Base-by-base conservation (phyloP, 139 green algal species). In the Edaphochlamys debaryana region DNA sequence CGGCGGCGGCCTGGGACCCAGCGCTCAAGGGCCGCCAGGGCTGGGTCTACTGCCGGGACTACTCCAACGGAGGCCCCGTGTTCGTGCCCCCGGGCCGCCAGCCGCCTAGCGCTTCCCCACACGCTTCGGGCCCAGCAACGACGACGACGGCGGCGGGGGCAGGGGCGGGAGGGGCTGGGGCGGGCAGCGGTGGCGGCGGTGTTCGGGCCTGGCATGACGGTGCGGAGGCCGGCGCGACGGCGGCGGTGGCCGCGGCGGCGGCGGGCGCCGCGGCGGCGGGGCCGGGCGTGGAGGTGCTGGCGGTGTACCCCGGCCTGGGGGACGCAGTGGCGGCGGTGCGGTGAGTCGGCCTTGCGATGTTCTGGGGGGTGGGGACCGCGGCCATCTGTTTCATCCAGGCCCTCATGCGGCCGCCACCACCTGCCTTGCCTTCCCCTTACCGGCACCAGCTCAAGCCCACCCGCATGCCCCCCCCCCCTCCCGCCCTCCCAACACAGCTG, bases 51-150 rank as follows among this genome's bases (percentile, higher is more conserved):
- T 89, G 71, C 25, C 11, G 40, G 0, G 93, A 96, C 87, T 96
- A 96, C 79, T 86, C 82, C 73, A 96, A 96, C 79, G 93, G 93
- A 20, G 93, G 93, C 1, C 93, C 93, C 0, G 67, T 84, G 3
- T 96, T 95, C 37, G 2, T 4, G 52, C 79, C n/a, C n/a, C n/a
- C n/a, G n/a, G n/a, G n/a, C n/a, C n/a, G n/a, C n/a, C n/a, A n/a
- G n/a, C n/a, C n/a, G n/a, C n/a, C n/a, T n/a, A n/a, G n/a, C n/a
- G n/a, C n/a, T n/a, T n/a, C n/a, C n/a, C n/a, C n/a, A n/a, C n/a
- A n/a, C n/a, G n/a, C n/a, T n/a, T n/a, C n/a, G n/a, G n/a, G n/a
- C n/a, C n/a, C n/a, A n/a, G n/a, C n/a, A n/a, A n/a, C n/a, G n/a
- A n/a, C n/a, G n/a, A n/a, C n/a, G n/a, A n/a, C n/a, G n/a, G n/a